Base-by-base conservation (phyloP, 75 land plant species). In the Adiantum capillusveneris region DNA sequence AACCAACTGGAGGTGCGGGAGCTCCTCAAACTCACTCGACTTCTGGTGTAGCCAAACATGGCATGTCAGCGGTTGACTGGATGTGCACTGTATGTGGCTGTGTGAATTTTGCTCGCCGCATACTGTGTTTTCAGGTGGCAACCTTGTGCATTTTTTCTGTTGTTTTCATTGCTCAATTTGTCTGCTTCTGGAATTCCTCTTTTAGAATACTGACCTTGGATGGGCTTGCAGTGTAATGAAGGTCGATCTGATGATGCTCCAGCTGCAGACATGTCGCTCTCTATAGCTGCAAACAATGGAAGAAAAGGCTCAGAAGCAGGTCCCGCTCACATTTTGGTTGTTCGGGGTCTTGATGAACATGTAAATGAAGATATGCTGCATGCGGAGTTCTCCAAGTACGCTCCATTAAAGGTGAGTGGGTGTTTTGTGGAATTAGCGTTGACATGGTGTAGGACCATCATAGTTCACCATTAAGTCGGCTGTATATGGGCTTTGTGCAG, bases 341-440 rank as follows among this genome's bases (percentile, higher is more conserved):
- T 95, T 22, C 84, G 99, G 43, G 97, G 99, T 26, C 77, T 95
- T 71, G 97, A 95, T 68, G 93, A 95, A 59, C 78, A 87, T 81
- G 97, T 90, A 18, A 80, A 87, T 81, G 99, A 95, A 63, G 99
- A 95, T 58, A 95, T 81, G 77, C 69, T 95, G 48, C 96, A 95
- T 25, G 90, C 82, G 76, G 99, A 95, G 66, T 95, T 95, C 56
- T 84, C 97, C 18, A 95, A 95, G 62, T 81, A 87, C 84, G 92
- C 99, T 60, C 89, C 99, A 24, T 76, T 95, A 18, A 95, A 90
- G 97, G 99, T 90, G 63, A 14, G 0, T 59, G 28, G 0, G 1
- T 59, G 0, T 3, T 57, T 6, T 44, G 41, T 25, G 19, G 28
- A 14, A 39, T 7, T 19, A 58, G 51, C 5, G 64, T 58, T 56